Conservation (phyloP, 2,329 filamentous ascomycete species). For the Calonectria crousiana region DNA sequence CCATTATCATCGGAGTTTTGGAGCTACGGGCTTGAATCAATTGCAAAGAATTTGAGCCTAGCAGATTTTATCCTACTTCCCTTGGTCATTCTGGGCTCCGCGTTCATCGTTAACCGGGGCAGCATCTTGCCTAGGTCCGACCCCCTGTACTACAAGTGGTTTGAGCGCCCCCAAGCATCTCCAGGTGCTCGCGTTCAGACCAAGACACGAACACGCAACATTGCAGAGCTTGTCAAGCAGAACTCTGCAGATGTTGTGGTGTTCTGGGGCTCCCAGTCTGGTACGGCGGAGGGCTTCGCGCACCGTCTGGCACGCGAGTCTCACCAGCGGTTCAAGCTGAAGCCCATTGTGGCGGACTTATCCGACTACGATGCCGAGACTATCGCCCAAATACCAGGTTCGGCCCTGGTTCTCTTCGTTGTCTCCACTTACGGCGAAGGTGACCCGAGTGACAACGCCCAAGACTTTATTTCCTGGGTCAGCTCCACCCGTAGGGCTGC, state of each 20-base stretch:
- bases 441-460: slow-evolving; percentile 24
- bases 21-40: slow-evolving; percentile 9
- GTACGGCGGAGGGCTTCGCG: slow-evolving; percentile 21
- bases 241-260: slow-evolving; percentile 17
- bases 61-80: slow-evolving; percentile 23
- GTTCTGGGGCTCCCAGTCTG: slow-evolving; percentile 25
- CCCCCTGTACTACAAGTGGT: slow-evolving; percentile 21
- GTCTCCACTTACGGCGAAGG: slow-evolving; percentile 24
- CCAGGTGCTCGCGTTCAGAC: background rate
- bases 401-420: slow-evolving; percentile 15
- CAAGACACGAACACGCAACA: slow-evolving; percentile 8
- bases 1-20: background rate
- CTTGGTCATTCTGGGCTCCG: slow-evolving; percentile 11
- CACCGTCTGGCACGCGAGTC: slow-evolving; percentile 17
- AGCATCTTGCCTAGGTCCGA: slow-evolving; percentile 20
- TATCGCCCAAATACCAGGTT: background rate
- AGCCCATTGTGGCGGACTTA: slow-evolving; percentile 15
- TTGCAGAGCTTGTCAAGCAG: slow-evolving; percentile 3
- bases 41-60: slow-evolving; percentile 9
- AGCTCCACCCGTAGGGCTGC: background rate
- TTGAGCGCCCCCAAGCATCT: slow-evolving; percentile 13
- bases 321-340: slow-evolving; percentile 21
- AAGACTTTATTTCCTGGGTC: slow-evolving; percentile 17
- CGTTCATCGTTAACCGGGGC: slow-evolving; percentile 18
- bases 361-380: slow-evolving; percentile 17